Percentiles rank a stretch among this genome's conserved stretches.
Conservation (phyloP, 148 eudicot genomes). For the Silene latifolia region DNA sequence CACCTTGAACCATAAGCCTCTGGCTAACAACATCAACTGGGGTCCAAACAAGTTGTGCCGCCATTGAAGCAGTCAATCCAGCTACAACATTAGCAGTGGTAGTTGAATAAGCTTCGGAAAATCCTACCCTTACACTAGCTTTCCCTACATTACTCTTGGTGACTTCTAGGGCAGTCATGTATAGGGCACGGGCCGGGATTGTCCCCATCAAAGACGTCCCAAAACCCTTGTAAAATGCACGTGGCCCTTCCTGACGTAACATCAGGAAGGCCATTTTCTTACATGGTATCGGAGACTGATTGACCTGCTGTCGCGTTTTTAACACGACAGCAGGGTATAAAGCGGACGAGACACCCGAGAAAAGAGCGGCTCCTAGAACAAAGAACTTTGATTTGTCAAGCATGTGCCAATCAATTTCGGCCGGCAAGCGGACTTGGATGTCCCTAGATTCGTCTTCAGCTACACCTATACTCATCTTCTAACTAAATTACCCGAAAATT, state of each 20-base stretch:
- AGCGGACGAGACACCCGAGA: conserved; percentile 68
- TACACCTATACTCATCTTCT: conserved; percentile 53
- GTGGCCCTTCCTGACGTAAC: conserved; percentile 47
- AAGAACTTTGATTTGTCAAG: conserved; percentile 85
- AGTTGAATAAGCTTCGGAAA: conserved; percentile 49
- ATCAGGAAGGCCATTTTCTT: conserved; percentile 44
- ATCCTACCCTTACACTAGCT: conserved; percentile 45
- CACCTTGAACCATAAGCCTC: conserved; percentile 72
- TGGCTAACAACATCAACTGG: conserved; percentile 94
- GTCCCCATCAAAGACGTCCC: conserved; percentile 84
- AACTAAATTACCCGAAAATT: neutral
- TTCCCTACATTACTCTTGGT: conserved; percentile 61
- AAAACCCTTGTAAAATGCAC: conserved; percentile 64
- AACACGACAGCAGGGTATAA: conserved; percentile 77
- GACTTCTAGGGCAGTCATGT: conserved; percentile 78
- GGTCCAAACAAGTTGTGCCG: conserved; percentile 94
- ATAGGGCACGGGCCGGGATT: conserved; percentile 77
- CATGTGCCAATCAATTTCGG: conserved; percentile 80
- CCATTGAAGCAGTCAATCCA: conserved; percentile 74
- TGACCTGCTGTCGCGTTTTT: conserved; percentile 77
- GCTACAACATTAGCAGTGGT: conserved; percentile 66
- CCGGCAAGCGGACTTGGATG: conserved; percentile 60
- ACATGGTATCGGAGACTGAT: conserved; percentile 36
- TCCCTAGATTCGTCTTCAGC: conserved; percentile 54
- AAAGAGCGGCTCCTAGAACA: conserved; percentile 75